Conservation (phyloP, 2,329 filamentous ascomycete species). For the Neofusicoccum cordaticola region DNA sequence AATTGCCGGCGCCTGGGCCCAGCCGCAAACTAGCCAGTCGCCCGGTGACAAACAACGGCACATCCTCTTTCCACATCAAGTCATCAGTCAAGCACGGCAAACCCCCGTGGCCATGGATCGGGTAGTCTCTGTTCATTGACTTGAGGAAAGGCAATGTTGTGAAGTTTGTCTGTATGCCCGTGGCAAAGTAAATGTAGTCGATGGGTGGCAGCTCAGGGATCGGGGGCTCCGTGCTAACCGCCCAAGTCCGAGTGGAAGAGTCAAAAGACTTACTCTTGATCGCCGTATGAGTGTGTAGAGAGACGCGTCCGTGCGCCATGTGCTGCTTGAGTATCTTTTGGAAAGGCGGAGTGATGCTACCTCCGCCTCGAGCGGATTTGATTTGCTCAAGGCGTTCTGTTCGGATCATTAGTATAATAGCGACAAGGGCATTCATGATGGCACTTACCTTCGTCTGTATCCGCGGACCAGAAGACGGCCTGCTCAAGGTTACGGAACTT, state of each 20-base stretch:
- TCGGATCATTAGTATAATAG: not conserved
- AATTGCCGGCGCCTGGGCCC: slow-evolving; percentile 69
- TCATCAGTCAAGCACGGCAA: slow-evolving; percentile 74
- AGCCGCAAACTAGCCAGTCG: slow-evolving; percentile 65
- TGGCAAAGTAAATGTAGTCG: slow-evolving; percentile 74
- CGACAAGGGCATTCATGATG: too few species aligned
- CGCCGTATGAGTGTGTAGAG: slow-evolving; percentile 57
- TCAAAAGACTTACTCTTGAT: slow-evolving; percentile 55
- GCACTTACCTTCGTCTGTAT: slow-evolving; percentile 57
- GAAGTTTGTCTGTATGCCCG: slow-evolving; percentile 66
- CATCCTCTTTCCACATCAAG: slow-evolving; percentile 69
- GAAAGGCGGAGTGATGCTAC: slow-evolving; percentile 71
- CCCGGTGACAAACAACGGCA: slow-evolving; percentile 71
- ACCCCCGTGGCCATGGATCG: slow-evolving; percentile 62
- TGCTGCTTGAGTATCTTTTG: slow-evolving; percentile 65
- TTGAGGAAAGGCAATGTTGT: slow-evolving; percentile 59
- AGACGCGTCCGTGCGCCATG: slow-evolving; percentile 50
- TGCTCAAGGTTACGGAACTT: slow-evolving; percentile 79
- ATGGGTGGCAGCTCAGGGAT: slow-evolving; percentile 49
- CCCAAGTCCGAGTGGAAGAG: slow-evolving; percentile 47
- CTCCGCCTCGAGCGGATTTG: slow-evolving; percentile 65
- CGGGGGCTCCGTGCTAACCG: slow-evolving; percentile 52
- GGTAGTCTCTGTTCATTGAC: slow-evolving; percentile 57
- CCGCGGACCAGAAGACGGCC: slow-evolving; percentile 72
- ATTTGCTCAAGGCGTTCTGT: slow-evolving; percentile 65